Percentiles rank a stretch among this genome's conserved stretches.
These are phyloP conservation scores for Alternaria brassicae DNA, from an alignment of 2,329 filamentous ascomycete species.

Conservation along the genomic window DNA sequence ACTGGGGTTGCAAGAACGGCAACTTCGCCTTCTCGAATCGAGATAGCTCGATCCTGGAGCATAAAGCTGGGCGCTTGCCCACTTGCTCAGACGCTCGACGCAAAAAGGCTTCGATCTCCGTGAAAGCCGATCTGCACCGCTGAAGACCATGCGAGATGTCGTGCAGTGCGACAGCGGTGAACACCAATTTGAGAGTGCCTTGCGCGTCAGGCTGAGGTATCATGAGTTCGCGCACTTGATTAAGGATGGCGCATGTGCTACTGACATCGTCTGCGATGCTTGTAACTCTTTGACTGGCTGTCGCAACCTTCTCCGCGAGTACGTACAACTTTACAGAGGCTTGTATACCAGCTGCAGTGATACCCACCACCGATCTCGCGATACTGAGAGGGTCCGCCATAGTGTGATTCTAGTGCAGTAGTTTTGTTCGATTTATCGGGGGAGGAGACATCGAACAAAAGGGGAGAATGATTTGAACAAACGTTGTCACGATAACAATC, in stretches of 20 bases:
- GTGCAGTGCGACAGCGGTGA: not conserved
- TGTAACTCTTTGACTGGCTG: not conserved
- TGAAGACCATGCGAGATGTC: not conserved
- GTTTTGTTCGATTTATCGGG: too few species aligned
- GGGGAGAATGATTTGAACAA: too few species aligned
- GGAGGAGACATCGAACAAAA: too few species aligned
- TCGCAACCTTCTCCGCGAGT: slow-evolving; percentile 13
- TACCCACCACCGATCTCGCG: slow-evolving; percentile 12
- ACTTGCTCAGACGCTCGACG: not conserved
- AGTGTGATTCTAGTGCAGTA: not conserved
- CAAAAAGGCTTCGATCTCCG: not conserved
- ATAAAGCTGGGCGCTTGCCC: not conserved
- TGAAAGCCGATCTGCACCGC: not conserved
- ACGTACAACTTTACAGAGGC: slow-evolving; percentile 12
- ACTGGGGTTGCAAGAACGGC: slow-evolving; percentile 18
- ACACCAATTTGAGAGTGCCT: slow-evolving; percentile 6
- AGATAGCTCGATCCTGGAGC: not conserved
- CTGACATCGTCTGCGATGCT: slow-evolving; percentile 18
- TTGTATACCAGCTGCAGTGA: slow-evolving; percentile 10
- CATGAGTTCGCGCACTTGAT: slow-evolving; percentile 13
- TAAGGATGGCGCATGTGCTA: slow-evolving; percentile 17
- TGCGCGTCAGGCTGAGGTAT: slow-evolving; percentile 5
- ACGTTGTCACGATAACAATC: too few species aligned
- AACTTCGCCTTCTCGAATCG: slow-evolving; percentile 13
- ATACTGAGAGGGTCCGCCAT: slow-evolving; percentile 24